phyloP scores from a whole-genome alignment of 768 basidiomycete species.

The Suillus occidentalis region DNA sequence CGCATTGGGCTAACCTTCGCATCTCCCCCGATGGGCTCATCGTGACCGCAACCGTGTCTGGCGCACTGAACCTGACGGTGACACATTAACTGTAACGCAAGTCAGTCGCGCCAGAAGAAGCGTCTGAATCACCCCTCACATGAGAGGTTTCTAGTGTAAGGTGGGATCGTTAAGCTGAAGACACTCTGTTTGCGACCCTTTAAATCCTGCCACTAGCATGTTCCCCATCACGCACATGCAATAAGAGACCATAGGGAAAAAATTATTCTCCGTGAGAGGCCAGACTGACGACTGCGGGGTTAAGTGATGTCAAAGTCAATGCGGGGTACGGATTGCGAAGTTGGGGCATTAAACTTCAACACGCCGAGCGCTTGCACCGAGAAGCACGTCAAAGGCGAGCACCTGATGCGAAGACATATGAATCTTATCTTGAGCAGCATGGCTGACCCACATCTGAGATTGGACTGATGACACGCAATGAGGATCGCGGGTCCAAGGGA shows the following conservation, averaged over 20 bases:
- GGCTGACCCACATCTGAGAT: conserved; percentile 19
- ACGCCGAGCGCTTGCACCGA: conserved; percentile 12
- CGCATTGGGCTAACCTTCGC: conserved; percentile 27
- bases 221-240: conserved; percentile 6
- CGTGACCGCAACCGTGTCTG: conserved; percentile 40
- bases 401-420: conserved; percentile 23
- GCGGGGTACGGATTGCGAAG: conserved; percentile 12
- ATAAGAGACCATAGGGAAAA: conserved; percentile 9
- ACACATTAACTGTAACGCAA: conserved; percentile 33
- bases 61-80: conserved; percentile 40
- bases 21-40: conserved; percentile 28
- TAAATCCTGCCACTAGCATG: conserved; percentile 20
- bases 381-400: conserved; percentile 20
- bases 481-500: conserved; percentile 24
- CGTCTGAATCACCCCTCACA: not conserved
- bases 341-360: conserved; percentile 14
- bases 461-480: conserved; percentile 13
- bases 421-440: conserved; percentile 20
- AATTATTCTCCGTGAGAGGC: not conserved
- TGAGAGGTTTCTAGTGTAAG: not conserved
- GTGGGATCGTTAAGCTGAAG: conserved; percentile 2
- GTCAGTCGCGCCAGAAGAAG: not conserved
- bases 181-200: conserved; percentile 13
- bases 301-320: conserved; percentile 3
- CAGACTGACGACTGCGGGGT: conserved; percentile 2